Evolutionary conservation across 139 green algal species (phyloP), one percentile per base, ranked within the genome.

Genomic region (Yamagishiella unicocca): DNA sequence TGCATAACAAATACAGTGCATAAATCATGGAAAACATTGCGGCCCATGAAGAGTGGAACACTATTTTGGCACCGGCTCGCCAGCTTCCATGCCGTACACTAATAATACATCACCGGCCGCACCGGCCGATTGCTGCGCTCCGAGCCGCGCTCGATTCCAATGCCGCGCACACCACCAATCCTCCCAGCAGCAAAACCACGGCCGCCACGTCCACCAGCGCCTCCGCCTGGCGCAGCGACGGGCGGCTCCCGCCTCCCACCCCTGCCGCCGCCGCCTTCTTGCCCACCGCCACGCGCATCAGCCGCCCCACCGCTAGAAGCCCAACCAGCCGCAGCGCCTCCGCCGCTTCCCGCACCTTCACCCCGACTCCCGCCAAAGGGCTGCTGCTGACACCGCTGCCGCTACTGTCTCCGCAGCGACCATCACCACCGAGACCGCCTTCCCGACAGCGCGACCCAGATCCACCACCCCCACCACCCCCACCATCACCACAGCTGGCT

Each of bases 201-300:
- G 62, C 43, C 62, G 4, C 40, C 43, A 86, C 43, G 4, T 86
- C 80, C 31, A 40, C 62, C 40, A 86, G n/a, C 33, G 80, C 80
- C 17, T 40, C 6, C 33, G 67, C 64, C 80, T 86, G 80, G 10
- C 61, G 61, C 46, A 29, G 46, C 10, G 74, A 50, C 12, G 31
- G 46, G 72, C 67, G 33, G 33, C 2, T 55, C 66, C 66, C 31
- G n/a, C 62, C 62, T 2, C 62, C 4, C 50, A 58, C 50, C 50
- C 12, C 9, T 67, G 6, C 19, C 19, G 24, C 6, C 19, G 17
- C 58, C 58, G 58, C 58, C n/a, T n/a, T n/a, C n/a, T n/a, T n/a
- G n/a, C n/a, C n/a, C n/a, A n/a, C n/a, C n/a, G n/a, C n/a, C n/a
- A n/a, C n/a, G n/a, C n/a, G n/a, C n/a, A n/a, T 24, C 72, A 62